Base-by-base conservation (phyloP, 495 filamentous ascomycete species). In the Aspergillus taichungensis region DNA sequence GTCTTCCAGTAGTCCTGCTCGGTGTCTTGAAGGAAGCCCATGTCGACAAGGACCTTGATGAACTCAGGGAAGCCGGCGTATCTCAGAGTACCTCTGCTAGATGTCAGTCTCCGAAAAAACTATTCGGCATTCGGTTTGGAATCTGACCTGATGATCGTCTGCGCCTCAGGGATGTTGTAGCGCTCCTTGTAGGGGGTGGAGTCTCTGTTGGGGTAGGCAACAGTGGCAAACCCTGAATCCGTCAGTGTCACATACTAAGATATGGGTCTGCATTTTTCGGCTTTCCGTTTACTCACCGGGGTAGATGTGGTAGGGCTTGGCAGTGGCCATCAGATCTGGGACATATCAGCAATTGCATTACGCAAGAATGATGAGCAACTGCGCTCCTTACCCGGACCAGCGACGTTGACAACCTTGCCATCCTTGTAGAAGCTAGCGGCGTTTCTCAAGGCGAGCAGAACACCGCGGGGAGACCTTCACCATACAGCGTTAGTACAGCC, bases 191-290 rank as follows among this genome's bases (percentile, higher is more conserved):
- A 97, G 12, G 81, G 74, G 0, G 81, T 88, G 1, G 85, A 92
- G 66, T 96, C 88, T 43, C 91, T 75, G 77, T 96, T 96, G 8
- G 88, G 87, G 64, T 97, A 98, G 7, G 84, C 89, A 42, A 95
- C 88, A 56, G 95, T 92, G 18, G 86, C 82, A 57, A 81, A 96
- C 30, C 89, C 18, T 24, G 18, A 24, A 24, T 4, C 18, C 18
- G 18, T 24, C 18, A 24, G 18, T 24, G 4, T 24, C 4, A 24
- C 18, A 24, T 24, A 24, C 4, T 24, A 24, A 24, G 18, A 24
- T 24, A 24, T 24, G 18, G 18, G 18, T 24, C 2, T 24, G 18
- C 18, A 4, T 4, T 4, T 24, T 24, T 24, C 18, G 18, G 18
- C 18, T 24, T 24, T 4, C 1, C 4, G 18, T 1, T 4, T 24